phyloP scores from a whole-genome alignment of 768 basidiomycete genomes.

The Naganishia kalamii region DNA sequence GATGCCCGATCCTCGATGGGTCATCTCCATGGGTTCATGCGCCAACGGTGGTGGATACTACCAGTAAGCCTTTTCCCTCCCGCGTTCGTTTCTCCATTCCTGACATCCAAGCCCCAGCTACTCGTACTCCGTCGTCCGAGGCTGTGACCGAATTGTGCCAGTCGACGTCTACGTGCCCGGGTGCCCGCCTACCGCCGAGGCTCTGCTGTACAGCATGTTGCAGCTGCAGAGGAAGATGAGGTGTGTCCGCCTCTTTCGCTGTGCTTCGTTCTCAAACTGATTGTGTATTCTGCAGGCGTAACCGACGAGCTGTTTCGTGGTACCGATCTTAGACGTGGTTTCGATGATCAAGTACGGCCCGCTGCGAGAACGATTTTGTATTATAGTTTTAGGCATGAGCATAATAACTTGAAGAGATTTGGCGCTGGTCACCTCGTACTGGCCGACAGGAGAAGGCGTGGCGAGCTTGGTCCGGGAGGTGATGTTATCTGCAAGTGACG shows the following conservation, averaged over 20 bases:
- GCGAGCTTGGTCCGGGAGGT: too few species aligned
- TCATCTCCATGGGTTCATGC: constrained; percentile 99
- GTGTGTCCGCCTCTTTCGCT: background rate
- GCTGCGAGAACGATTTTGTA: too few species aligned
- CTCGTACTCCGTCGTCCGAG: constrained; percentile 96
- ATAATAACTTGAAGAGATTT: too few species aligned
- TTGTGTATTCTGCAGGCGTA: background rate
- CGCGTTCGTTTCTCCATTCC: constrained; percentile 2
- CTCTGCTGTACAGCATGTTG: constrained; percentile 90
- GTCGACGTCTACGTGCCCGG: constrained; percentile 15
- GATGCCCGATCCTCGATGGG: constrained; percentile 99
- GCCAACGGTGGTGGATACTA: constrained; percentile 81
- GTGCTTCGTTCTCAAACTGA: background rate
- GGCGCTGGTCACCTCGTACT: too few species aligned
- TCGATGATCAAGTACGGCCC: too few species aligned
- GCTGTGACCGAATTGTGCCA: constrained; percentile 96
- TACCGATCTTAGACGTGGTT: constrained; percentile 10
- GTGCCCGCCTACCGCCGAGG: constrained; percentile 64
- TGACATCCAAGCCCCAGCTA: constrained; percentile 59
- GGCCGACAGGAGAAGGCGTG: too few species aligned
- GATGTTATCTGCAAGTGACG: too few species aligned
- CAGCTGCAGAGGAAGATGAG: constrained; percentile 96
- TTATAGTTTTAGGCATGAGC: too few species aligned
- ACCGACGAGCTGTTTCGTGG: constrained; percentile 13
- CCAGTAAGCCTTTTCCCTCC: constrained; percentile 23